Evolutionary conservation across 148 eudicot genomes (phyloP), one percentile per base, ranked within the genome.

Genomic region (Camellia granthamiana): DNA sequence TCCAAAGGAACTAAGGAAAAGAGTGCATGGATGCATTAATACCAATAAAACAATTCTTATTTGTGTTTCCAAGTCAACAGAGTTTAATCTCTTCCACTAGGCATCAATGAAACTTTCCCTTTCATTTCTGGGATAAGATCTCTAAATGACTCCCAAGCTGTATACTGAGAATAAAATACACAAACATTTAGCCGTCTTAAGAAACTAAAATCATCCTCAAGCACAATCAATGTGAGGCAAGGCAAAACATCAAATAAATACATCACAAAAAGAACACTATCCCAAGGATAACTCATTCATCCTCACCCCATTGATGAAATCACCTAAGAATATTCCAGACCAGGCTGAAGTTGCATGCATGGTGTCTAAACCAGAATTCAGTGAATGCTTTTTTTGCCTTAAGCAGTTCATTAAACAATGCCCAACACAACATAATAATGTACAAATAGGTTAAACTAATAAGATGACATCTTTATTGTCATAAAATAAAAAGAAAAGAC

Each of bases 81-180:
- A 94, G 76, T 93, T 91, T 74, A 93, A 88, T 83, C 95, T 91
- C 90, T 91, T 96, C 87, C 90, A 89, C 85, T 96, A 96, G 74
- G 98, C 98, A 76, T 84, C 79, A 18, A 96, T 73, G 72, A 96
- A 89, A 78, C 95, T 90, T 71, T 84, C 93, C 84, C 98, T 89
- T 87, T 96, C 98, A 73, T 88, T 87, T 93, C 99, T 44, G 99
- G 99, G 77, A 96, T 92, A 49, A 91, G 91, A 92, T 96, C 99
- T 87, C 98, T 91, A 83, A 93, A 96, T 78, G 88, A 86, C 85
- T 96, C 99, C 99, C 99, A 96, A 83, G 92, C 99, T 96, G 87
- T 78, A 79, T 18, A 80, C 42, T 47, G 41, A 76, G 51, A 78
- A 79, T 70, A 63, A 59, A 69, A 54, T 42, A 30, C 61, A 47